Evolutionary conservation across 257 asterid genomes (phyloP), one percentile per base, ranked within the genome.

Genomic region (Nicotiana benthamiana): DNA sequence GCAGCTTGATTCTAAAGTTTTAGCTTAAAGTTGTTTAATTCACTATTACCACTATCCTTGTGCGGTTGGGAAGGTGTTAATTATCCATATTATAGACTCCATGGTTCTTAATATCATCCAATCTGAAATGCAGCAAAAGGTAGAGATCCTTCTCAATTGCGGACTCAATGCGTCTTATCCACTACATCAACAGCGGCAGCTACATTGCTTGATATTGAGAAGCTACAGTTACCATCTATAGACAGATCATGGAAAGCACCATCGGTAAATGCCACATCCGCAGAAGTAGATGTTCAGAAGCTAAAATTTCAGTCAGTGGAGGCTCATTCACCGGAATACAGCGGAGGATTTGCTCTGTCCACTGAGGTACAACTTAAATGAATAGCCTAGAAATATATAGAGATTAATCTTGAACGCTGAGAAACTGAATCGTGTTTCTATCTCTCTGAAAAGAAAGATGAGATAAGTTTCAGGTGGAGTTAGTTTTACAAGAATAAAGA

Each of bases 111-210:
- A 51, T 72, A 65, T 79, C 74, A 67, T 83, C 27, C 57, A 85
- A 68, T 54, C 56, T 75, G 72, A 46, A 86, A 83, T 91, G 92
- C 98, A 95, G 99, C 94, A 46, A 95, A 89, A 85, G 82, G 79
- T 81, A 90, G 91, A 84, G 95, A 87, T n/a, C 46, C 90, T 30
- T 78, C 77, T 77, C 81, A 62, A 79, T 85, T 87, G 72, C 90
- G 90, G 85, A 85, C 95, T 30, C 97, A 92, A 80, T 93, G 97
- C 80, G 75, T 87, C 86, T 83, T 93, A 83, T 87, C 98, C 79
- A 84, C 92, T 54, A 75, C 94, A 52, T 66, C 86, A 80, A 84
- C 90, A 24, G 81, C 88, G 83, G 81, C 89, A 52, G 84, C 92
- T 80, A 80, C 94, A 65, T 82, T 91, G 75, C 89, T 93, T 16